Evolutionary conservation across 768 basidiomycete genomes (phyloP).

Genomic region (Termitomyces heimii): DNA sequence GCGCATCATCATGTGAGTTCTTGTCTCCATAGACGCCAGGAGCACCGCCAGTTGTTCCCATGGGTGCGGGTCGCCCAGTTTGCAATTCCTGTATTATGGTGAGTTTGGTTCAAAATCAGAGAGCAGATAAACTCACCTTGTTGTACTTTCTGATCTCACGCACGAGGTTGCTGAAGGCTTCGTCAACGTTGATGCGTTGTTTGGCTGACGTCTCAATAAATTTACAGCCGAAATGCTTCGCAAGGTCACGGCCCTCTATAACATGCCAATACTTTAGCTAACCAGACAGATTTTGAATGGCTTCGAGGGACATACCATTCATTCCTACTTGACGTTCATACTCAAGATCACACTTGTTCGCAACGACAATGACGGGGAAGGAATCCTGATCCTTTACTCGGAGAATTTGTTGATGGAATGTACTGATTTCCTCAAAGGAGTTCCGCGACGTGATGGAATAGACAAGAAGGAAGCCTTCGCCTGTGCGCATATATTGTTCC

Average conservation of each 20-base stretch:
- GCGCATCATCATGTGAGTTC: constrained; percentile 46
- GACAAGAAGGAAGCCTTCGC: constrained; percentile 95
- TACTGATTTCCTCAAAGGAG: constrained; percentile 95
- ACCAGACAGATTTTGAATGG: neutral
- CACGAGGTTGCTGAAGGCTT: constrained; percentile 90
- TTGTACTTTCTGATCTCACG: constrained; percentile 92
- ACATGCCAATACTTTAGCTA: neutral
- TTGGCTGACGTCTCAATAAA: constrained; percentile 97
- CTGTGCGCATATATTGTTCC: constrained; percentile 98
- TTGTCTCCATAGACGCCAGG: constrained; percentile 45
- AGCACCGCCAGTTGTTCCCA: constrained; percentile 33
- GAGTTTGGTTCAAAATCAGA: neutral
- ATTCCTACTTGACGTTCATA: constrained; percentile 95
- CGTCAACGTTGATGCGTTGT: constrained; percentile 94
- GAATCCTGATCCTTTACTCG: constrained; percentile 95
- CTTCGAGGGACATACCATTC: constrained; percentile 53
- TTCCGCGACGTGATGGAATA: constrained; percentile 98
- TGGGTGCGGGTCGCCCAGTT: constrained; percentile 62
- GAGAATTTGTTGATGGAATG: constrained; percentile 93
- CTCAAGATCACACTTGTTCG: constrained; percentile 97
- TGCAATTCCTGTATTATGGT: constrained; percentile 56
- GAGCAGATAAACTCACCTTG: constrained; percentile 49
- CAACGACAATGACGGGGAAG: constrained; percentile 94
- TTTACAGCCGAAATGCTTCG: constrained; percentile 89
- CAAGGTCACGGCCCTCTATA: constrained; percentile 94